These are phyloP conservation scores for Backusella circina DNA, from an alignment of 192 early-diverging fungal species.

Conservation along the genomic window DNA sequence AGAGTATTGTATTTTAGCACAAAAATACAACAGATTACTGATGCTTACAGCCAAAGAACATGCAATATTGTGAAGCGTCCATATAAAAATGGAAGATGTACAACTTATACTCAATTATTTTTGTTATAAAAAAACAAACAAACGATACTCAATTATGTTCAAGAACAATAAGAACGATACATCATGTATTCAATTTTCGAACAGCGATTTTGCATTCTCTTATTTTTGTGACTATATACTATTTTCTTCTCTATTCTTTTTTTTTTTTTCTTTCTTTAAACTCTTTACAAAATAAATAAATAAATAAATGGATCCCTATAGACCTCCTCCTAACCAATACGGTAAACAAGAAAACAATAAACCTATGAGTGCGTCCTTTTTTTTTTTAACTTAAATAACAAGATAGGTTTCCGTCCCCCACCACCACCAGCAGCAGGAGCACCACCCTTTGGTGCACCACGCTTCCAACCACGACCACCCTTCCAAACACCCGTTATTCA, in stretches of 20 bases:
- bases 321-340: constrained; percentile 10
- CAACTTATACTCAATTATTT: background rate
- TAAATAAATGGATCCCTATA: constrained; percentile 8
- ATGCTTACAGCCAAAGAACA: background rate
- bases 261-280: background rate
- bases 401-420: background rate
- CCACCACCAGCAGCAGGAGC: background rate
- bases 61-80: background rate
- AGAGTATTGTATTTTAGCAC: no score
- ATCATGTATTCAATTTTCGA: no score
- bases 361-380: background rate
- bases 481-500: background rate
- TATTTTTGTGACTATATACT: no score
- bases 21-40: background rate
- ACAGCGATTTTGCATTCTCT: no score
- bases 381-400: background rate
- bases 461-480: background rate
- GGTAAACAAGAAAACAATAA: background rate
- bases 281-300: background rate
- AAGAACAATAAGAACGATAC: no score
- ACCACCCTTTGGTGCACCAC: background rate
- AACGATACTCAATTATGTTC: background rate
- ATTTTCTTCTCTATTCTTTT: constrained; percentile 1
- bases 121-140: background rate
- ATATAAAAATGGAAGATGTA: background rate